Base-by-base conservation (phyloP, 2,329 filamentous ascomycete genomes). In the Coniochaeta ligniaria region DNA sequence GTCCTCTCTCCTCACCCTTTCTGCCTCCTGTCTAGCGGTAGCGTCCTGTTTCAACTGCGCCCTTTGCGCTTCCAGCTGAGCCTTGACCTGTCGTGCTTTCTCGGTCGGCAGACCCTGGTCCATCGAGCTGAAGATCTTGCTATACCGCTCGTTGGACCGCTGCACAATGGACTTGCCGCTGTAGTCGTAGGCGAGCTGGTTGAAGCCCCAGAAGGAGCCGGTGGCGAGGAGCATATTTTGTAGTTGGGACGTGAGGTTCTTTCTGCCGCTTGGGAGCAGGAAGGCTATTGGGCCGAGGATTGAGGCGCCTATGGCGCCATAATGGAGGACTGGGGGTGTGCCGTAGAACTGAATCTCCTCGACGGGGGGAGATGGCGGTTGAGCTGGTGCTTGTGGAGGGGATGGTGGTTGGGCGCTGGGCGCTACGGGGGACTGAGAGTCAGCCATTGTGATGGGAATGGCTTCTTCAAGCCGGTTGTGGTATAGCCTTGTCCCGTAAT, bases 171-270 rank as follows among this genome's bases (percentile, higher is more conserved):
- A 83, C 57, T 75, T 75, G 58, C 83, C 83, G 16, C 78, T 84
- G 72, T 81, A 85, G 71, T 84, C 82, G 71, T 80, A 77, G 57
- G 76, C 76, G 45, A 86, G 79, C 71, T 82, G 80, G 70, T 82
- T 82, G 61, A 80, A 79, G 60, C 79, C 78, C 65, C 82, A 77
- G 33, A 83, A 79, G 65, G 81, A 78, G 60, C 77, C 76, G 61
- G 75, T 75, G 60, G 75, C 75, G 58, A 86, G 80, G 59, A 83
- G 70, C 57, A 78, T 66, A 69, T 79, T 77, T 61, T 83, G 81
- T 58, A 81, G 61, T 24, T 24, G 24, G 33, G 16, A 20, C 3
- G 20, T 28, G 45, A 58, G 60, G 58, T 60, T 57, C 31, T 62
- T 58, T 31, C 64, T 59, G 6, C 62, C 59, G 28, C 6, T 35